phyloP scores from a whole-genome alignment of 2,329 filamentous ascomycete species.

The Talaromyces sp. region DNA sequence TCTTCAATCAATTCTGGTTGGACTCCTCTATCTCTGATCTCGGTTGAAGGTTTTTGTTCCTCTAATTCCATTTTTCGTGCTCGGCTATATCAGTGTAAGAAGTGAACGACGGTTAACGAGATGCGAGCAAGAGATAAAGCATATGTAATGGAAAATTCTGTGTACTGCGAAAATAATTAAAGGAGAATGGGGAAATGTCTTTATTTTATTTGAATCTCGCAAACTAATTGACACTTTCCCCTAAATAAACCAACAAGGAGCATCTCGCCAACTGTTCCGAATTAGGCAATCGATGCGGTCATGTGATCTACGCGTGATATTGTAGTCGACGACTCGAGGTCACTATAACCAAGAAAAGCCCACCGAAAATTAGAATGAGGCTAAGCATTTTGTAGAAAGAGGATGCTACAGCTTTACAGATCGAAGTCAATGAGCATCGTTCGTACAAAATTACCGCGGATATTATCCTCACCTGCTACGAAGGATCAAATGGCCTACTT shows the following conservation, averaged over 20 bases:
- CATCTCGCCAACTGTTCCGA: background rate
- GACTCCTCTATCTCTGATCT: too few species aligned
- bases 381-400: too few species aligned
- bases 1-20: background rate
- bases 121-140: background rate
- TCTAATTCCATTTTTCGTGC: background rate
- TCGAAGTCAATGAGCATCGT: background rate
- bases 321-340: background rate
- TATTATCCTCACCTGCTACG: background rate
- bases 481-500: background rate
- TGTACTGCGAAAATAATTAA: background rate
- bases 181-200: background rate
- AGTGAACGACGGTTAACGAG: background rate
- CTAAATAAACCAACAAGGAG: too few species aligned
- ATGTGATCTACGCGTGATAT: background rate
- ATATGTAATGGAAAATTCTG: background rate
- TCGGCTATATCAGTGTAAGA: background rate
- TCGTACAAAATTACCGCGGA: background rate
- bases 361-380: background rate
- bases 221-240: background rate
- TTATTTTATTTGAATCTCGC: background rate
- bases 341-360: background rate
- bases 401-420: background rate
- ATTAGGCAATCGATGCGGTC: conserved; percentile 9
- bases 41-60: background rate